These are phyloP conservation scores for Penicillium sp. DNA, from an alignment of 2,329 filamentous ascomycete species.

Conservation along the genomic window DNA sequence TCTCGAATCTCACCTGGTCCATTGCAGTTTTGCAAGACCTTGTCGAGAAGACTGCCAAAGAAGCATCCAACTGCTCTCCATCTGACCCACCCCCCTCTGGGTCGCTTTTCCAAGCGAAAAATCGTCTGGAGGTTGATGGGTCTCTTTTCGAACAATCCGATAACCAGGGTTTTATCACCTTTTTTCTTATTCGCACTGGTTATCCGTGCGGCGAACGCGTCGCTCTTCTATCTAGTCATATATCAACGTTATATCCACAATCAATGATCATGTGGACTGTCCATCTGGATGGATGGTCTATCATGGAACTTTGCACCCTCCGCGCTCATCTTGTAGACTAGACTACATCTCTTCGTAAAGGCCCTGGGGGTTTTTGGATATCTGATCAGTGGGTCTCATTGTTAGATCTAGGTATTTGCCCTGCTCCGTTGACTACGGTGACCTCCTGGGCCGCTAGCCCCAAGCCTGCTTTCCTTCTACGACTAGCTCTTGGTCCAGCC, in stretches of 20 bases:
- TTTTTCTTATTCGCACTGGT: slow-evolving; percentile 1
- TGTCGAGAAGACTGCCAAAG: slow-evolving; percentile 43
- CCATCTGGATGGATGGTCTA: background rate
- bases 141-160: slow-evolving; percentile 21
- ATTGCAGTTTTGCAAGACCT: slow-evolving; percentile 11
- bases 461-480: no score
- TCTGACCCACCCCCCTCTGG: slow-evolving; percentile 38
- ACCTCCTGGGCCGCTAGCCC: no score
- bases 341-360: background rate
- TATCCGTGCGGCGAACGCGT: slow-evolving; percentile 15
- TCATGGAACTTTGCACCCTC: background rate
- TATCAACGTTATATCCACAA: background rate
- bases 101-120: slow-evolving; percentile 20
- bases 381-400: no score
- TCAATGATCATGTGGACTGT: background rate
- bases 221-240: slow-evolving; percentile 2
- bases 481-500: no score
- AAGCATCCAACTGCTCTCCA: slow-evolving; percentile 51
- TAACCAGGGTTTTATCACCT: slow-evolving; percentile 2
- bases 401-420: no score
- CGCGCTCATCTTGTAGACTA: background rate
- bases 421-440: no score
- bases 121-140: slow-evolving; percentile 29
- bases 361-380: background rate
- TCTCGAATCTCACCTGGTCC: slow-evolving; percentile 36